Evolutionary conservation across 257 asterid genomes (phyloP), one percentile per base, ranked within the genome.

Genomic region (Solanum medicagineum): DNA sequence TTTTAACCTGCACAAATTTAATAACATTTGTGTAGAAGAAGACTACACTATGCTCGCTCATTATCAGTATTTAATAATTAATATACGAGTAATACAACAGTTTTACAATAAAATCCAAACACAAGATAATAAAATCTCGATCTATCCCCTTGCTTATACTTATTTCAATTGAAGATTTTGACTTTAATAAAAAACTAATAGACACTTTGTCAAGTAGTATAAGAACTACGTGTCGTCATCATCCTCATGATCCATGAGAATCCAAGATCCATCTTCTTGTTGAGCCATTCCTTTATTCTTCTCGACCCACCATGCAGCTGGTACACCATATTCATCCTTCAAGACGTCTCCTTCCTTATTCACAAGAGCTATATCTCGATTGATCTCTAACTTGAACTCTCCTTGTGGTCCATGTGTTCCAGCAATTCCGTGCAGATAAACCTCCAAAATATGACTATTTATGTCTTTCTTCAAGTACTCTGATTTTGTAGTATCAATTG

Each of bases 401-500:
- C 85, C 89, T 65, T 59, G 20, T 24, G 71, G 6, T 57, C 93
- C 93, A 29, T 80, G 86, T 15, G 85, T 84, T 42, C 90, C 90
- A 1, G 93, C 89, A 42, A 94, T 11, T 51, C 88, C 3, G 81
- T 92, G 97, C 85, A 94, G 71, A 81, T 93, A 91, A 81, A 84
- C 88, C 86, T 93, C 98, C 86, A 93, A 36, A 13, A 19, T 54
- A 83, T 94, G 97, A 91, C 93, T 86, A 17, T 26, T 70, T 2
- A 0, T 0, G 0, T 29, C 0, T 14, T 81, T 10, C 44, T 93
- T 94, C 83, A 96, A 49, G 84, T 91, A 94, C 49, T 15, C 17
- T 8, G 98, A 95, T 24, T 90, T 88, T 1, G 86, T 85, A 0
- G 94, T 92, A 83, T 96, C 93, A 16, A 96, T 91, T 4, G 2